phyloP scores from a whole-genome alignment of 192 early-diverging fungal genomes.

The Linnemannia schmuckeri region DNA sequence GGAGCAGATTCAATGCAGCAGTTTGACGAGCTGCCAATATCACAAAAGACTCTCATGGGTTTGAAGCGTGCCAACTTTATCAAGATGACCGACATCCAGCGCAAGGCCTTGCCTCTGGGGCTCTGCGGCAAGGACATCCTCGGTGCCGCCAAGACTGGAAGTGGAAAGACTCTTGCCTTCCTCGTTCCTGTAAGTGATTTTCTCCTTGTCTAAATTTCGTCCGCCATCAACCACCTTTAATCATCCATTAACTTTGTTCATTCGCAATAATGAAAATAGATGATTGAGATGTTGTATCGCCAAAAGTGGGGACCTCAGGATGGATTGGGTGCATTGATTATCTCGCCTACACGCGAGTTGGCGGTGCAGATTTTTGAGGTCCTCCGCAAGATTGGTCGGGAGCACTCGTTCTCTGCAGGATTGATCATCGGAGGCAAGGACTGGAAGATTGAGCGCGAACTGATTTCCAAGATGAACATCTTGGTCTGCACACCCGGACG shows the following conservation, averaged over 20 bases:
- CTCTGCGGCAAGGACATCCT: constrained; percentile 81
- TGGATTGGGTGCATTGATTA: constrained; percentile 85
- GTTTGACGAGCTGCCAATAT: constrained; percentile 67
- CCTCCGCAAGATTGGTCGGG: constrained; percentile 76
- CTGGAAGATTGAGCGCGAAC: constrained; percentile 82
- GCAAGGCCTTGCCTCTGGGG: constrained; percentile 78
- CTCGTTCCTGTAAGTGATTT: constrained; percentile 73
- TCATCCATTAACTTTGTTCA: not conserved
- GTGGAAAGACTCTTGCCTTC: constrained; percentile 87
- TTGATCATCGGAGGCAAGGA: constrained; percentile 96
- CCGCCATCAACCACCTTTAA: not conserved
- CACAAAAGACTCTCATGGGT: constrained; percentile 73
- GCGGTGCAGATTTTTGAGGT: constrained; percentile 96
- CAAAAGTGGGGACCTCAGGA: constrained; percentile 85
- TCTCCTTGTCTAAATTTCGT: not conserved
- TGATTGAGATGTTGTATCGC: constrained; percentile 88
- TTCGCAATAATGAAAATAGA: constrained; percentile 49
- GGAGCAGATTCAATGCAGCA: constrained; percentile 39
- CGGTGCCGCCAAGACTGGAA: constrained; percentile 89
- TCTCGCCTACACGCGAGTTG: constrained; percentile 88
- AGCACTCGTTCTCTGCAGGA: constrained; percentile 90
- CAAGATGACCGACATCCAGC: constrained; percentile 96
- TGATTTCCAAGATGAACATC: constrained; percentile 84
- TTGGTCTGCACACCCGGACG: constrained; percentile 86
- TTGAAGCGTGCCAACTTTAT: constrained; percentile 86